Evolutionary conservation across 768 basidiomycete species (phyloP), one percentile per base, ranked within the genome.

Genomic region (Trametes meyenii): DNA sequence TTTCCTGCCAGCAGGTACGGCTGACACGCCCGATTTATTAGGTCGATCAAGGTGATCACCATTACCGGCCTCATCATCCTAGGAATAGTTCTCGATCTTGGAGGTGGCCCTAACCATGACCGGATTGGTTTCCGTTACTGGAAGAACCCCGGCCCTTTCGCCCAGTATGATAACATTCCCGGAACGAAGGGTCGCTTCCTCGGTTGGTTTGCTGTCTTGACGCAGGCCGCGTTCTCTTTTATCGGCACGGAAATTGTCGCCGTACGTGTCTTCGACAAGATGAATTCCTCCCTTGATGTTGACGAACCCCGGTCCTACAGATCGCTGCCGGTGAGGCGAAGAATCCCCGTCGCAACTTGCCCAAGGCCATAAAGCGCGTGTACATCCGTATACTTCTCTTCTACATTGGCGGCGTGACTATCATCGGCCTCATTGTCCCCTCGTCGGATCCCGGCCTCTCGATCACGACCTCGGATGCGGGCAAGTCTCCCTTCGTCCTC

Each of bases 231-330:
- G 14, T 97, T 96, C 79, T 94, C 92, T 12, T 96, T 82, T 73
- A 94, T 95, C 61, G 96, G 95, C 16, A 95, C 94, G 6, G 96
- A 98, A 74, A 94, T 96, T 70, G 94, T 96, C 43, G 93, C 92
- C 29, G 88, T 91, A 77, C 67, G 84, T 78, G 5, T 45, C 23
- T 24, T 17, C 29, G 1, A 1, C 14, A 14, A 5, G 17, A n/a
- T 24, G n/a, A 12, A 14, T 12, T 2, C n/a, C 11, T 1, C 19
- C 1, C 19, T 23, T 6, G 23, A 13, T 42, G 10, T 48, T 16
- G 24, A 38, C 58, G 40, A 33, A n/a, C n/a, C 40, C 50, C 26
- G 8, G 5, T 48, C 39, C 39, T 33, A 45, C 67, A 90, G 89
- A 90, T 90, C 66, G 91, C 92, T 61, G 92, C 92, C 24, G 92